phyloP scores from a whole-genome alignment of 345 rosid genomes.

The Balakata baccata region DNA sequence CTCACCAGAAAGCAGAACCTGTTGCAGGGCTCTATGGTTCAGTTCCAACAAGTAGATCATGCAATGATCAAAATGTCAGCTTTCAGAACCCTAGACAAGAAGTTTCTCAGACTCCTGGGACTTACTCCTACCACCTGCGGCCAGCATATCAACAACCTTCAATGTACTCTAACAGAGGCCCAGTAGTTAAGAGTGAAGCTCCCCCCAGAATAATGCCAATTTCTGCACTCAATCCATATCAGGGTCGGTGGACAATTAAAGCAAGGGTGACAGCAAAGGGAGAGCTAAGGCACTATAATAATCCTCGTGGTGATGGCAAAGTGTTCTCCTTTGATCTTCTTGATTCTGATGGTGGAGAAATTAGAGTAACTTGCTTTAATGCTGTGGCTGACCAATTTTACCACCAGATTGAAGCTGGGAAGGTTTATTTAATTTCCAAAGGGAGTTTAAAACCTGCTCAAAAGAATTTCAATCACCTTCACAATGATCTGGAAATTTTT shows the following conservation, averaged over 20 bases:
- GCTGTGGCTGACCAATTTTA: conserved; percentile 78
- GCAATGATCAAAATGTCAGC: conserved; percentile 33
- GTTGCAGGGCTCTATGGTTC: conserved; percentile 36
- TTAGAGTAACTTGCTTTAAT: conserved; percentile 87
- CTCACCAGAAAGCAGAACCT: conserved; percentile 37
- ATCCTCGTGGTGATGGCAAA: conserved; percentile 80
- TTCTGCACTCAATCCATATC: conserved; percentile 80
- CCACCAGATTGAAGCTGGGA: conserved; percentile 71
- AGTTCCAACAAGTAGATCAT: conserved; percentile 29
- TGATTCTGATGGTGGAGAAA: conserved; percentile 89
- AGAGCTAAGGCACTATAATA: conserved; percentile 68
- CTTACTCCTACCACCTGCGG: conserved; percentile 30
- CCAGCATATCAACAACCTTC: conserved; percentile 52
- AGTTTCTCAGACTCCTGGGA: conserved; percentile 34
- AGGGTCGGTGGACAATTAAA: conserved; percentile 84
- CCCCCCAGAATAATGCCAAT: conserved; percentile 70
- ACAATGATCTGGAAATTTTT: conserved; percentile 66
- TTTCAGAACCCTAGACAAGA: conserved; percentile 43
- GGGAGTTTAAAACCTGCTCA: conserved; percentile 82
- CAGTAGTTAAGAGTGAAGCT: conserved; percentile 64
- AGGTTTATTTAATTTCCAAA: conserved; percentile 69
- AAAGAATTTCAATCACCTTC: conserved; percentile 81
- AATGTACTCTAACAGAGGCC: conserved; percentile 64
- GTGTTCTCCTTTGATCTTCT: conserved; percentile 89
- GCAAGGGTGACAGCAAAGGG: conserved; percentile 84